Percentiles rank a stretch among this genome's conserved stretches.
Evolutionary conservation across 2,329 filamentous ascomycete species (phyloP).

Genomic region (Aphanoascus verrucosus): DNA sequence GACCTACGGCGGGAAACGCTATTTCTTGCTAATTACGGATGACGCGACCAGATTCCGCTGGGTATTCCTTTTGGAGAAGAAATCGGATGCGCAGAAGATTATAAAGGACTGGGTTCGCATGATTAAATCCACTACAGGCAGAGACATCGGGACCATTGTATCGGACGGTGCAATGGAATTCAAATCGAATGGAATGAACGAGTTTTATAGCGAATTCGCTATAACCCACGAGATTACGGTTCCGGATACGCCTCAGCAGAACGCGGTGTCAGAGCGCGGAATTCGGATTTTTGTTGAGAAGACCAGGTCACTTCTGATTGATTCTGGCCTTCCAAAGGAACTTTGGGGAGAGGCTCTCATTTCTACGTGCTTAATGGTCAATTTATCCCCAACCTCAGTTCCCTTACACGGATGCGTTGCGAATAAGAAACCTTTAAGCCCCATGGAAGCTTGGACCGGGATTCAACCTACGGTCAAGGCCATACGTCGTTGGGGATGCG

Average conservation of each 20-base stretch:
- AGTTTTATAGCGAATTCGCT: neutral
- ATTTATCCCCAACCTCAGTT: neutral
- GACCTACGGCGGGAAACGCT: too few species aligned
- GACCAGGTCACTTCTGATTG: neutral
- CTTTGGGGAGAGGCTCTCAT: neutral
- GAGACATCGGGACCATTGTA: too few species aligned
- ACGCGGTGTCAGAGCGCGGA: neutral
- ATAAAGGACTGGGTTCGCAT: neutral
- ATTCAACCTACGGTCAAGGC: too few species aligned
- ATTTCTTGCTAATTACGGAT: neutral
- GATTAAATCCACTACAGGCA: too few species aligned
- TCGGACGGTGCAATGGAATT: neutral
- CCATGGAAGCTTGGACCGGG: neutral
- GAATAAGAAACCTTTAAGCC: neutral
- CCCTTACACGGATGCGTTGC: neutral
- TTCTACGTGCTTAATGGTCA: neutral
- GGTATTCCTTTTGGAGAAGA: neutral
- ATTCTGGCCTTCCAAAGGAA: neutral
- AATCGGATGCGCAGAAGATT: neutral
- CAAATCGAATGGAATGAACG: neutral
- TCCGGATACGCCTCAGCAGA: neutral
- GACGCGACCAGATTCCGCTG: neutral
- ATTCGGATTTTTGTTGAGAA: neutral
- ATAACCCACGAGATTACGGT: neutral
- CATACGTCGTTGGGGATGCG: neutral